Conservation (phyloP, 1,139 yeast genomes). For the Yamadazyma mexicana region DNA sequence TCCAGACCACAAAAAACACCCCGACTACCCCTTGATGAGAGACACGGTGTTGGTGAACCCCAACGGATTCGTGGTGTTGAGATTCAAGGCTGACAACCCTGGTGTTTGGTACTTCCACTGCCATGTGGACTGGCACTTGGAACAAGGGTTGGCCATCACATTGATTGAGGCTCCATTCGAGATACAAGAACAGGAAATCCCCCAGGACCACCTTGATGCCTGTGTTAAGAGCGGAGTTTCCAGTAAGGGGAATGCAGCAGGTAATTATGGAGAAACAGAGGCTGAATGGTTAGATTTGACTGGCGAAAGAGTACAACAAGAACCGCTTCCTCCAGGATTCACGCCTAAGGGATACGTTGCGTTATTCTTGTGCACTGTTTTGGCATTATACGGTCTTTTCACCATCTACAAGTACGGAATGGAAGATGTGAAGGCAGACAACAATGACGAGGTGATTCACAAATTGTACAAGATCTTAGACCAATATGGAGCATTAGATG, state of each 20-base stretch:
- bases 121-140: constrained; percentile 65
- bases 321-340: constrained; percentile 77
- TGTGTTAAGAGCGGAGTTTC: constrained; percentile 57
- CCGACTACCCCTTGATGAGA: constrained; percentile 62
- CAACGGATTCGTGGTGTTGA: constrained; percentile 62
- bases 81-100: constrained; percentile 60
- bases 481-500: constrained; percentile 25
- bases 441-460: constrained; percentile 52
- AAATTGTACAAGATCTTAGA: constrained; percentile 48
- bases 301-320: constrained; percentile 70
- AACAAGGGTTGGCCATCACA: constrained; percentile 57
- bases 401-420: constrained; percentile 81
- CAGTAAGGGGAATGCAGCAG: constrained; percentile 83
- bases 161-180: constrained; percentile 54
- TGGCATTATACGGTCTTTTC: constrained; percentile 78
- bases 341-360: constrained; percentile 91
- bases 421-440: constrained; percentile 61
- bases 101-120: constrained; percentile 70
- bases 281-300: constrained; percentile 60
- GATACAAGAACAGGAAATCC: constrained; percentile 55
- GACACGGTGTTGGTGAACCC: constrained; percentile 68
- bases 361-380: constrained; percentile 70
- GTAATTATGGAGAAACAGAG: constrained; percentile 41
- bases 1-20: constrained; percentile 32
- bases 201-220: constrained; percentile 56